phyloP scores from a whole-genome alignment of 768 basidiomycete species.

The Xerocomellus chrysenteron region DNA sequence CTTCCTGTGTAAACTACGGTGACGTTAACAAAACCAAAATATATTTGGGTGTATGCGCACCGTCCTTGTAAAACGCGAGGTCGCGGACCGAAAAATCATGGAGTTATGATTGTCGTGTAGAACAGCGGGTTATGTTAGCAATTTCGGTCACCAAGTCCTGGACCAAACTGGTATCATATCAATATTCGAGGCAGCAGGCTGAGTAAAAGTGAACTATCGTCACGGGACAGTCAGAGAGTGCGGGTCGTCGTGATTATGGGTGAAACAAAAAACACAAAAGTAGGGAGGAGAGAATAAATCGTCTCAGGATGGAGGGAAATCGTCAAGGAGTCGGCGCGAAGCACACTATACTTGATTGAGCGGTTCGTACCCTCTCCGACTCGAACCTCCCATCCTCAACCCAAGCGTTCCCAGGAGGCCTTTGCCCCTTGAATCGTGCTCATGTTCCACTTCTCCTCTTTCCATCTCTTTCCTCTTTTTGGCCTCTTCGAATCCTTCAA shows the following conservation, averaged over 20 bases:
- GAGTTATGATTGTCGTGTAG: not conserved
- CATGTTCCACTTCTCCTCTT: slow-evolving; percentile 35
- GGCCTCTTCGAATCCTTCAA: slow-evolving; percentile 80
- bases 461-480: slow-evolving; percentile 59
- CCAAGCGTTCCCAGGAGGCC: slow-evolving; percentile 36
- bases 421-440: slow-evolving; percentile 49
- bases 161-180: not conserved
- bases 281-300: not conserved
- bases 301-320: not conserved
- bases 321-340: not conserved
- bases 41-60: not conserved
- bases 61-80: too few species aligned
- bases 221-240: not conserved
- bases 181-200: not conserved
- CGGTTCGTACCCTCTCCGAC: slow-evolving; percentile 36
- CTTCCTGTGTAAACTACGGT: too few species aligned
- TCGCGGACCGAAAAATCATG: not conserved
- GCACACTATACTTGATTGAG: slow-evolving; percentile 26
- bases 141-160: not conserved
- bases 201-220: not conserved
- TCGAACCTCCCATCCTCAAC: slow-evolving; percentile 37
- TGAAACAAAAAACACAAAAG: not conserved
- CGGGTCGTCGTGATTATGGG: not conserved
- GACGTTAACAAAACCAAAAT: not conserved
- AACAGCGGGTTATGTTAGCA: not conserved